These are phyloP conservation scores for Mortierella sp. DNA, from an alignment of 371 early-diverging fungal genomes.

Conservation along the genomic window DNA sequence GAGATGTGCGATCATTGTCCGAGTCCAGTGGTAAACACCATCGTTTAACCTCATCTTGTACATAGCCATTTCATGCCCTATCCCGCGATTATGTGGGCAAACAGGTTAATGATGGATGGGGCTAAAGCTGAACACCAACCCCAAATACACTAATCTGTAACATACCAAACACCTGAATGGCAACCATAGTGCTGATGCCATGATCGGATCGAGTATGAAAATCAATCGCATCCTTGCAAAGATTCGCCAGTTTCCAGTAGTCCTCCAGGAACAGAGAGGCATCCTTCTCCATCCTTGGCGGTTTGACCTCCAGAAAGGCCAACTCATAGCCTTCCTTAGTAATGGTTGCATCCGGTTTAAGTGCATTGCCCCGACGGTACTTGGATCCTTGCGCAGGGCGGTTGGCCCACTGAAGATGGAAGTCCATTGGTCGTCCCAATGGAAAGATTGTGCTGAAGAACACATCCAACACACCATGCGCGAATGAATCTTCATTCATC, in stretches of 20 bases:
- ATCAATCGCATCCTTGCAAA: conserved; percentile 1
- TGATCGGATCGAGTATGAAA: not conserved
- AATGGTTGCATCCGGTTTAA: conserved; percentile 10
- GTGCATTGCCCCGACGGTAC: conserved; percentile 12
- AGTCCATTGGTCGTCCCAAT: conserved; percentile 4
- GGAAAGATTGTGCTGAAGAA: conserved; percentile 18
- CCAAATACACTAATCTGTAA: not conserved
- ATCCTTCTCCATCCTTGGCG: conserved; percentile 12
- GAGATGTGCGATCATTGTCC: not conserved
- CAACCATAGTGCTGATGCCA: conserved; percentile 1
- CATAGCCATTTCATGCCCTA: conserved; percentile 3
- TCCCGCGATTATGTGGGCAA: no score
- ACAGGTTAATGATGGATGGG: not conserved
- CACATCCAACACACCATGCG: conserved; percentile 10
- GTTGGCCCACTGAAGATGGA: conserved; percentile 2
- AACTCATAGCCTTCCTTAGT: conserved; percentile 5
- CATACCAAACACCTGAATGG: not conserved
- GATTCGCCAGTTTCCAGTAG: not conserved
- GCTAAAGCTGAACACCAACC: not conserved
- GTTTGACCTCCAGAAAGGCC: conserved; percentile 14
- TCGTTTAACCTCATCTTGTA: not conserved
- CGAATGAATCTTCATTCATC: conserved; percentile 14
- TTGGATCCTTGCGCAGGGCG: conserved; percentile 12
- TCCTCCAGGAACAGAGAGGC: conserved; percentile 10
- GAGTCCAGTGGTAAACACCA: conserved; percentile 3